phyloP scores from a whole-genome alignment of 805 yeast species.

The Debaryomyces prosopidis region DNA sequence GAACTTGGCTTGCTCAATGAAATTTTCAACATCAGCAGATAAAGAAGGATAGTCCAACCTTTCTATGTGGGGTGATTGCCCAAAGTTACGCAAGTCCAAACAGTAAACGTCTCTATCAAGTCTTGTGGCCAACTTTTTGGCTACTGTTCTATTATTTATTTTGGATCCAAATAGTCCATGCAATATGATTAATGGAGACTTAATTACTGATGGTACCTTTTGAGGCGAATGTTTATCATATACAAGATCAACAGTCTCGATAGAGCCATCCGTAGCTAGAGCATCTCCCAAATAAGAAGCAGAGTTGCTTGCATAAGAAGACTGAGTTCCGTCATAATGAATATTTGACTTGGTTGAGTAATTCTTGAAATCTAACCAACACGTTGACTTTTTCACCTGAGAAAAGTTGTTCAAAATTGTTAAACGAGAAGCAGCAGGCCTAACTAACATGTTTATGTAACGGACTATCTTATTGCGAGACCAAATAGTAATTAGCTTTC shows the following conservation, averaged over 20 bases:
- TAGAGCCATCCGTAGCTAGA: conserved; percentile 26
- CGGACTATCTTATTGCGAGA: no score
- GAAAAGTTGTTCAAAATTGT: neutral
- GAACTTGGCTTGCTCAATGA: conserved; percentile 49
- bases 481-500: no score
- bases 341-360: neutral
- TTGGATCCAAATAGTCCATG: conserved; percentile 92
- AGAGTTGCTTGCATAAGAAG: conserved; percentile 1
- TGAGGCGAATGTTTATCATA: conserved; percentile 49
- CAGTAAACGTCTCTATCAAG: conserved; percentile 62
- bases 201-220: conserved; percentile 14
- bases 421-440: neutral
- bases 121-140: conserved; percentile 50
- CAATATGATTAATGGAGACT: conserved; percentile 69
- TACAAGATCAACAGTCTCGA: conserved; percentile 54
- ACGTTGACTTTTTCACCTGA: neutral
- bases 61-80: conserved; percentile 77
- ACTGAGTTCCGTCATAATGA: neutral
- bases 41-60: conserved; percentile 78
- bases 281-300: conserved; percentile 31
- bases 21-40: conserved; percentile 82
- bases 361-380: neutral
- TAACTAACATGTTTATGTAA: neutral
- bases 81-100: conserved; percentile 86
- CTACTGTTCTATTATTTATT: conserved; percentile 79